Evolutionary conservation across 1,284 basidiomycete species (phyloP).

Genomic region (Trichosporon coremiiforme): DNA sequence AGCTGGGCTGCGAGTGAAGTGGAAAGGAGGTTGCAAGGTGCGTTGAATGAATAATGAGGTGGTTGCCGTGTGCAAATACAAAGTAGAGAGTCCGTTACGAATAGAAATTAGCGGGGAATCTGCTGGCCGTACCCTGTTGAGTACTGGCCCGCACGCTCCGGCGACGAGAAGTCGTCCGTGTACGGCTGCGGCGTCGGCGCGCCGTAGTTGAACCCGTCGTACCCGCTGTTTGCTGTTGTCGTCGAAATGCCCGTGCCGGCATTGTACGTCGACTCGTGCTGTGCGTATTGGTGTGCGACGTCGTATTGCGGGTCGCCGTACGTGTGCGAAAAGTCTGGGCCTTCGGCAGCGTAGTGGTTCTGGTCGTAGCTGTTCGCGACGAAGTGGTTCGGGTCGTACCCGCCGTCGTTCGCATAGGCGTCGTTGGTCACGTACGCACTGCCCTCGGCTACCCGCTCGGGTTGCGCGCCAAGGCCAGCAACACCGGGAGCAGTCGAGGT

Average conservation of each 20-base stretch:
- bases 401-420: slow-evolving; percentile 27
- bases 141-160: slow-evolving; percentile 7
- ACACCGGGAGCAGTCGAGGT: slow-evolving; percentile 43
- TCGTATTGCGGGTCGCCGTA: slow-evolving; percentile 52
- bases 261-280: slow-evolving; percentile 9
- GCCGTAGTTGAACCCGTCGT: slow-evolving; percentile 28
- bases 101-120: not conserved
- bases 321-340: slow-evolving; percentile 23
- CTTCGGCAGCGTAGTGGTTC: slow-evolving; percentile 22
- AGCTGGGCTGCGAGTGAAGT: too few relatives aligned
- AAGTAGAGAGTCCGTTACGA: not conserved
- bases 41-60: not conserved
- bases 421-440: not conserved
- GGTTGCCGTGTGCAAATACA: not conserved
- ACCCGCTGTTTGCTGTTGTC: slow-evolving; percentile 20
- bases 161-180: not conserved
- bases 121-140: slow-evolving; percentile 7
- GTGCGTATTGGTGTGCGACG: slow-evolving; percentile 42
- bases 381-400: slow-evolving; percentile 19
- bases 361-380: slow-evolving; percentile 25
- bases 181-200: not conserved
- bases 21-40: too few relatives aligned
- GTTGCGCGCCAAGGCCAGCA: slow-evolving; percentile 43
- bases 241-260: not conserved
- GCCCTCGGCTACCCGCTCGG: slow-evolving; percentile 1